Conservation (phyloP, 1,284 basidiomycete species). For the Moniliophthora roreri region DNA sequence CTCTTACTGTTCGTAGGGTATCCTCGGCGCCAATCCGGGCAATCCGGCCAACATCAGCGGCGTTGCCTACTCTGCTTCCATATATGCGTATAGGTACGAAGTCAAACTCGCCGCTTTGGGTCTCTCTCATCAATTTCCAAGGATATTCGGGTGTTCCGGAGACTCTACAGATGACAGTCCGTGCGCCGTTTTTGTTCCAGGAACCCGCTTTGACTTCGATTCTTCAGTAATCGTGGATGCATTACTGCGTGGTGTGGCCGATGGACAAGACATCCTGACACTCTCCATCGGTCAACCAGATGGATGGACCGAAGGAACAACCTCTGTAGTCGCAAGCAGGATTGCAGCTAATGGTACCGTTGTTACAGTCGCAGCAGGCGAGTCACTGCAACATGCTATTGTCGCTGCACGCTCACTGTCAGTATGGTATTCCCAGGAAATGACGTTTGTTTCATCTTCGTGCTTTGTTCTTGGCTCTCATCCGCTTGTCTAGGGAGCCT, state of each 20-base stretch:
- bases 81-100: conserved; percentile 39
- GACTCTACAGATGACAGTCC: conserved; percentile 43
- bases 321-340: conserved; percentile 54
- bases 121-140: no score
- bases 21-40: conserved; percentile 57
- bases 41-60: conserved; percentile 58
- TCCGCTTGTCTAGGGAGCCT: conserved; percentile 29
- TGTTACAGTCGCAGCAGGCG: conserved; percentile 54
- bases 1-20: conserved; percentile 39
- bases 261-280: conserved; percentile 60
- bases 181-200: conserved; percentile 9
- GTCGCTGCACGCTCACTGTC: no score
- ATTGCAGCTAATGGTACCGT: conserved; percentile 51
- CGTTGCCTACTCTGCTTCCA: conserved; percentile 46
- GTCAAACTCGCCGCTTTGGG: no score
- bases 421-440: no score
- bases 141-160: conserved; percentile 50
- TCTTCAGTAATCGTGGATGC: conserved; percentile 47
- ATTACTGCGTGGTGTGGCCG: conserved; percentile 43
- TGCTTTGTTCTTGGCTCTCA: not conserved
- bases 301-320: conserved; percentile 57
- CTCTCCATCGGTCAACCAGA: conserved; percentile 61
- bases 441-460: conserved; percentile 20
- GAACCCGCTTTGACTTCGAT: not conserved
- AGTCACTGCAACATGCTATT: no score